phyloP scores from a whole-genome alignment of 2,329 filamentous ascomycete genomes.

The Fulvia fulva region DNA sequence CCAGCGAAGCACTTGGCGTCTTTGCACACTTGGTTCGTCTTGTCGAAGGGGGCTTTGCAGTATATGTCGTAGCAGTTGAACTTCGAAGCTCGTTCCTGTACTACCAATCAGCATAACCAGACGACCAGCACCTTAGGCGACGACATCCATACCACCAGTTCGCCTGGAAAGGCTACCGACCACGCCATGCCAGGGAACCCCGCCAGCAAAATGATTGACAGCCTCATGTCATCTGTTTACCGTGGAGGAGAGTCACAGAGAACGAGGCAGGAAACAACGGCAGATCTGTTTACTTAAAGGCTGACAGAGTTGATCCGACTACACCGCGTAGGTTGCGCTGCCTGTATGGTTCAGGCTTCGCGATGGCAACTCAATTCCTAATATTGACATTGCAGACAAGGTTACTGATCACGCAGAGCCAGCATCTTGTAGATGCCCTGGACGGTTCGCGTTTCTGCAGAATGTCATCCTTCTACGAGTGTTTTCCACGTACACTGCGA shows the following conservation, averaged over 20 bases:
- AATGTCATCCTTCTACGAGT: too few species aligned
- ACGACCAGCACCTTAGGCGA: too few species aligned
- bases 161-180: too few species aligned
- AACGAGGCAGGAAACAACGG: too few species aligned
- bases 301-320: too few species aligned
- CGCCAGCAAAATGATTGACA: too few species aligned
- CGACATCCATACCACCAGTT: not conserved
- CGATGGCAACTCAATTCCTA: not conserved
- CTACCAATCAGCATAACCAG: not conserved
- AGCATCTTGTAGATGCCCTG: not conserved
- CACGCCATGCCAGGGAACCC: too few species aligned
- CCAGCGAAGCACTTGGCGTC: not conserved
- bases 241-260: too few species aligned
- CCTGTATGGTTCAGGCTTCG: not conserved
- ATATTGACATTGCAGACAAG: not conserved
- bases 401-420: not conserved
- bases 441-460: not conserved
- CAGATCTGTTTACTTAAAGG: too few species aligned
- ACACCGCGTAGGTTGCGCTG: too few species aligned
- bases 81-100: not conserved
- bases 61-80: not conserved
- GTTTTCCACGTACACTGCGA: too few species aligned
- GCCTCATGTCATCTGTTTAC: too few species aligned
- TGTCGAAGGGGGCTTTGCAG: not conserved
- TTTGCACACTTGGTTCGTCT: not conserved